Conservation (phyloP, 2,329 filamentous ascomycete genomes). For the Dendrostoma leiphaemia region DNA sequence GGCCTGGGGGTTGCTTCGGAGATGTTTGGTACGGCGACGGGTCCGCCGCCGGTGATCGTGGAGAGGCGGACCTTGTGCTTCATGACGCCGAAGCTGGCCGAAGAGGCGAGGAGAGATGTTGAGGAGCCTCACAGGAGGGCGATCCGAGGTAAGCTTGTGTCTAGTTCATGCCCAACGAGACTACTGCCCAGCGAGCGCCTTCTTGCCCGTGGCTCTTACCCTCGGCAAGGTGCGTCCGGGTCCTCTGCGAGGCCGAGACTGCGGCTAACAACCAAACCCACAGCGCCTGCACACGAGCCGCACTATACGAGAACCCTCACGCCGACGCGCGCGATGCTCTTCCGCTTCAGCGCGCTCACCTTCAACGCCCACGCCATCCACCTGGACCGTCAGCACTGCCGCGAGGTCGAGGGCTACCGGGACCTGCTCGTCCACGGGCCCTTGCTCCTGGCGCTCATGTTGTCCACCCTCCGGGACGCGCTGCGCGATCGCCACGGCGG, state of each 20-base stretch:
- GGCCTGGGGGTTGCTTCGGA: conserved; percentile 1
- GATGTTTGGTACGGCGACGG: too few relatives aligned
- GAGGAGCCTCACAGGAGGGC: conserved; percentile 26
- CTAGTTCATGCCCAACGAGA: too few relatives aligned
- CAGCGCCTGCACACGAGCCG: neutral
- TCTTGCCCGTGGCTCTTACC: neutral
- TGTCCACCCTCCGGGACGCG: conserved; percentile 57
- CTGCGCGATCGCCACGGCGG: conserved; percentile 17
- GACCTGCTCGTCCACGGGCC: conserved; percentile 85
- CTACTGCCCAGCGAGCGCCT: too few relatives aligned
- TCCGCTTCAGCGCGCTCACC: conserved; percentile 86
- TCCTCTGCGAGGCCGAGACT: too few relatives aligned
- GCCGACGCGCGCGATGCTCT: conserved; percentile 71
- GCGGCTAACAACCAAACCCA: neutral
- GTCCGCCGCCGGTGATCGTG: conserved; percentile 36
- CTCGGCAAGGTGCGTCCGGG: too few relatives aligned
- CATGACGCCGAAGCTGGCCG: conserved; percentile 36
- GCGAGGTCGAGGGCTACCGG: conserved; percentile 69
- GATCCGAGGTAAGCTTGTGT: conserved; percentile 31
- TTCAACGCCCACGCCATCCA: conserved; percentile 94
- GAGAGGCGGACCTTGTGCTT: conserved; percentile 54
- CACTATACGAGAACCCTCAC: conserved; percentile 39
- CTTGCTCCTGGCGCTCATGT: conserved; percentile 72
- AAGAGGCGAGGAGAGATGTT: conserved; percentile 7
- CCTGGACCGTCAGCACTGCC: conserved; percentile 70